Conservation (phyloP, 2,329 filamentous ascomycete genomes). For the Diaporthe citriasiana region DNA sequence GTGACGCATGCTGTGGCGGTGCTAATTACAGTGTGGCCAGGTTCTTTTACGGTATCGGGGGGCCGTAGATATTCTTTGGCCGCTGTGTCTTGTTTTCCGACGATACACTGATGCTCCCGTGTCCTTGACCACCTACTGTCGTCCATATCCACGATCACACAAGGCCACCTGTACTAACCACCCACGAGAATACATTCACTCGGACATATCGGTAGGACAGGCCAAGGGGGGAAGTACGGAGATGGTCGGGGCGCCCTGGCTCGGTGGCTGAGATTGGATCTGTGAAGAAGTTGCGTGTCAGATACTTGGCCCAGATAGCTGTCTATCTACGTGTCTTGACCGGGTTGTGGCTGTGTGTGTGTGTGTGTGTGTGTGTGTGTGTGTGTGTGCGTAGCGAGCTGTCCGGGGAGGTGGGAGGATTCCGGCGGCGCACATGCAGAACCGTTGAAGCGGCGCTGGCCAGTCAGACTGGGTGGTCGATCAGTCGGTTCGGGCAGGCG, state of each 20-base stretch:
- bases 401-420: background rate
- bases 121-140: background rate
- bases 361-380: background rate
- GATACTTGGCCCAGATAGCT: background rate
- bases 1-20: background rate
- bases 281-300: background rate
- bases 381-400: background rate
- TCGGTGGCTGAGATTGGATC: background rate
- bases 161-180: background rate
- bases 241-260: background rate
- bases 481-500: background rate
- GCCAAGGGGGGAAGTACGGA: background rate
- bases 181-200: background rate
- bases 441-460: slow-evolving; percentile 19
- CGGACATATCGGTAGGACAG: background rate
- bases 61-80: background rate
- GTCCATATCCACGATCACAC: background rate
- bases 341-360: background rate
- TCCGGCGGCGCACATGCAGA: slow-evolving; percentile 13
- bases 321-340: background rate
- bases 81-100: background rate
- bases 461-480: background rate
- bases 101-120: background rate
- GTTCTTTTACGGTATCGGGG: too few species aligned
- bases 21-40: background rate